phyloP scores from a whole-genome alignment of 2,329 filamentous ascomycete species.

The Hypoxylon sp. region DNA sequence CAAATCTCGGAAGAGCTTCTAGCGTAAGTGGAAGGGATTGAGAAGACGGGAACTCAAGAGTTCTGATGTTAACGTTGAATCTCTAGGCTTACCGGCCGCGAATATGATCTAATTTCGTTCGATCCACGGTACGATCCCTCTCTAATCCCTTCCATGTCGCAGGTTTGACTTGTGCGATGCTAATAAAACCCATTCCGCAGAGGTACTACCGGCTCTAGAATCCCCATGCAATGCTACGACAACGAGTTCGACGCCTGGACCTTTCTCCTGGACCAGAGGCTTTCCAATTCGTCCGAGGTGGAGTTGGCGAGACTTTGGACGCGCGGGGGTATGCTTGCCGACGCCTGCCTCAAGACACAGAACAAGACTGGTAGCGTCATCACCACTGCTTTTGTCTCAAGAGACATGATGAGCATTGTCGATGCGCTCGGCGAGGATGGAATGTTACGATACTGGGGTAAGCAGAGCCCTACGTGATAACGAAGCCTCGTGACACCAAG shows the following conservation, averaged over 20 bases:
- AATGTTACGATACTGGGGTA: constrained; percentile 50
- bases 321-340: constrained; percentile 26
- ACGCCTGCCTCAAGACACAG: constrained; percentile 39
- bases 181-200: constrained; percentile 18
- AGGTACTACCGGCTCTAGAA: constrained; percentile 25
- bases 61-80: constrained; percentile 1
- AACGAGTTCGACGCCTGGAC: constrained; percentile 10
- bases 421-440: constrained; percentile 51
- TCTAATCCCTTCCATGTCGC: neutral
- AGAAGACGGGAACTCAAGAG: no score
- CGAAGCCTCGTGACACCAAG: neutral
- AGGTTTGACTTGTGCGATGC: no score
- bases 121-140: constrained; percentile 41
- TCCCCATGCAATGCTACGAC: constrained; percentile 37
- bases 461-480: constrained; percentile 3
- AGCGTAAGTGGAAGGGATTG: constrained; percentile 27
- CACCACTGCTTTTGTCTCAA: constrained; percentile 48
- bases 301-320: constrained; percentile 34
- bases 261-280: neutral
- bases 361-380: constrained; percentile 41
- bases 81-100: constrained; percentile 40
- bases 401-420: constrained; percentile 51
- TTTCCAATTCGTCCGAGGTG: constrained; percentile 33
- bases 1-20: constrained; percentile 26
- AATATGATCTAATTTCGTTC: constrained; percentile 42